Percentiles rank a stretch among this genome's conserved stretches.
Evolutionary conservation across 75 land plant species (phyloP).

Genomic region (Pinus taeda): DNA sequence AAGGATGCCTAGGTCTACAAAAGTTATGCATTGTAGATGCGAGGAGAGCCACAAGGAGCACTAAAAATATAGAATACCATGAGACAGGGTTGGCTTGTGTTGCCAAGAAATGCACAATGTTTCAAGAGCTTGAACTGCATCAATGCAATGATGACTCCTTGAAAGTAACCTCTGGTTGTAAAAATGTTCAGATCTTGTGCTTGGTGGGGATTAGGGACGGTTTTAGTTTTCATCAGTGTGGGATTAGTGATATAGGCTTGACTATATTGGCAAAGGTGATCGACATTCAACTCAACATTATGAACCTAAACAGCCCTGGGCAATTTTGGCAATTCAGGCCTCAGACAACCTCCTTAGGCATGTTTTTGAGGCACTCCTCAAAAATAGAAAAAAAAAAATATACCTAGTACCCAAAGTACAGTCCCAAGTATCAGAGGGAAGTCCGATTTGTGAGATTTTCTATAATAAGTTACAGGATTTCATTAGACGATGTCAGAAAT

Average conservation of each 20-base stretch:
- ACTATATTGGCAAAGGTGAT: constrained; percentile 61
- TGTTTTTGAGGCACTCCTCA: too few relatives aligned
- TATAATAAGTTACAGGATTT: too few relatives aligned
- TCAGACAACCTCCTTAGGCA: too few relatives aligned
- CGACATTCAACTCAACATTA: too few relatives aligned
- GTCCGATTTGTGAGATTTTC: too few relatives aligned
- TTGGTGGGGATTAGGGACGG: constrained; percentile 60
- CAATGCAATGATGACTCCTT: constrained; percentile 62
- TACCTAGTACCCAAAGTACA: too few relatives aligned
- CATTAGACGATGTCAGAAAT: too few relatives aligned
- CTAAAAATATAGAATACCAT: constrained; percentile 7
- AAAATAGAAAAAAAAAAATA: too few relatives aligned
- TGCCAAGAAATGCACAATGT: constrained; percentile 45
- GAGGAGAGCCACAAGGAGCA: not conserved
- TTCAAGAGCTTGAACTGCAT: constrained; percentile 82
- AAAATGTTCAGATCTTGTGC: constrained; percentile 75
- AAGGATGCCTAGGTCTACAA: constrained; percentile 48
- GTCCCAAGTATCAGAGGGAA: too few relatives aligned
- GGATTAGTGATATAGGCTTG: constrained; percentile 83
- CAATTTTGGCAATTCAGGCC: too few relatives aligned
- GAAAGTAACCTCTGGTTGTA: constrained; percentile 48
- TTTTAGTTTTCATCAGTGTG: constrained; percentile 35
- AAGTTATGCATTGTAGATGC: constrained; percentile 47
- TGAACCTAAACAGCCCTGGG: too few relatives aligned
- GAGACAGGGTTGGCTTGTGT: constrained; percentile 48